Evolutionary conservation across 2,329 filamentous ascomycete species (phyloP).

Genomic region (Colletotrichum filicis): DNA sequence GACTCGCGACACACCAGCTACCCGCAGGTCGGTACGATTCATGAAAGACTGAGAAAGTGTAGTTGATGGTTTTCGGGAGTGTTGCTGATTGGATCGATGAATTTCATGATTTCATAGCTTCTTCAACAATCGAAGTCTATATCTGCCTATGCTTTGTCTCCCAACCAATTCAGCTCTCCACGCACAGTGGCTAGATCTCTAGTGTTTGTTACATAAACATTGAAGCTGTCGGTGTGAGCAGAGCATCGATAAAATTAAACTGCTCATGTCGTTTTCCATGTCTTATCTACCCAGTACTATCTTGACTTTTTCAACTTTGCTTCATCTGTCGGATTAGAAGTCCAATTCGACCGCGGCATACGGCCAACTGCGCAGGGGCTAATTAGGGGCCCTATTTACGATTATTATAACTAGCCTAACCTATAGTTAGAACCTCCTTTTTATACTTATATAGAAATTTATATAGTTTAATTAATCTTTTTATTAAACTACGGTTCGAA

Average conservation of each 20-base stretch:
- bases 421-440: no score
- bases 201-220: not conserved
- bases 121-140: not conserved
- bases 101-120: not conserved
- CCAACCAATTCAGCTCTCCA: not conserved
- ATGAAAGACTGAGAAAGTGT: not conserved
- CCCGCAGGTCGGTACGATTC: not conserved
- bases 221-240: not conserved
- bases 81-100: not conserved
- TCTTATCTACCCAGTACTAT: not conserved
- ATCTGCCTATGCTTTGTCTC: not conserved
- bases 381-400: no score
- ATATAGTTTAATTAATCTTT: no score
- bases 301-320: not conserved
- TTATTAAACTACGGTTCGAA: no score
- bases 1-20: not conserved
- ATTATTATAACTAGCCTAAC: no score
- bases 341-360: no score
- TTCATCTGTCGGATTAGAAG: no score
- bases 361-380: no score
- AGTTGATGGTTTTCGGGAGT: not conserved
- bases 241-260: not conserved
- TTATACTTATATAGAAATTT: no score
- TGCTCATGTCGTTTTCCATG: not conserved
- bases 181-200: not conserved